Evolutionary conservation across 202 grass and related monocot species (phyloP).

Genomic region (Zoysia matrella): DNA sequence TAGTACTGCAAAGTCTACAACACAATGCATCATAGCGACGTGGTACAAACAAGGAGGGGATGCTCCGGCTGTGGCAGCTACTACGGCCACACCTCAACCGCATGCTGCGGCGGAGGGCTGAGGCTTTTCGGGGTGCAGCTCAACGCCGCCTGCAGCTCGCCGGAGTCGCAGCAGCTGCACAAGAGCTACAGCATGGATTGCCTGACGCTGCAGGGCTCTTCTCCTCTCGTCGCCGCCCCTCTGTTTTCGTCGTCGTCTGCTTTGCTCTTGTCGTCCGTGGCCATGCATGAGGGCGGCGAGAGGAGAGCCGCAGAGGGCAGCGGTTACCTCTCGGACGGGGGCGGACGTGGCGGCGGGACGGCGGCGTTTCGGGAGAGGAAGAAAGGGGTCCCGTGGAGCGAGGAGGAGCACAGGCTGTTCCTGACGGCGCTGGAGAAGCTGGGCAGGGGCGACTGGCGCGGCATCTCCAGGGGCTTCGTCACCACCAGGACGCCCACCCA

Average conservation of each 20-base stretch:
- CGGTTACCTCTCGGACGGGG: too few relatives aligned
- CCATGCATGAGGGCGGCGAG: constrained; percentile 18
- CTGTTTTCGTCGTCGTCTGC: constrained; percentile 24
- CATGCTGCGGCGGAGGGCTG: constrained; percentile 49
- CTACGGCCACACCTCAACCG: constrained; percentile 53
- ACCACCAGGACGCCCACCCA: constrained; percentile 76
- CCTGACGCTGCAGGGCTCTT: constrained; percentile 29
- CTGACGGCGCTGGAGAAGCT: constrained; percentile 64
- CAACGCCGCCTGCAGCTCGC: constrained; percentile 6
- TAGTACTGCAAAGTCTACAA: neutral
- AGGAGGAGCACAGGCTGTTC: constrained; percentile 75
- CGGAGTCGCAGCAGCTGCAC: constrained; percentile 31
- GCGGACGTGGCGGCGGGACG: constrained; percentile 21
- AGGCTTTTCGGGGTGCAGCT: constrained; percentile 82
- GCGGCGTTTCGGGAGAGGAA: constrained; percentile 50
- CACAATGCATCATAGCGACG: neutral
- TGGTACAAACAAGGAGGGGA: constrained; percentile 47
- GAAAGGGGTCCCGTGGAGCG: constrained; percentile 81
- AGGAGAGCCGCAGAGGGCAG: too few relatives aligned
- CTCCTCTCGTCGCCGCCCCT: too few relatives aligned
- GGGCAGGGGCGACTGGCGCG: constrained; percentile 84
- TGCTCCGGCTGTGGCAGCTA: constrained; percentile 57
- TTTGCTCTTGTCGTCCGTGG: constrained; percentile 44
- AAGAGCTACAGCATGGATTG: constrained; percentile 58
- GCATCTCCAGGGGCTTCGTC: constrained; percentile 74